phyloP scores from a whole-genome alignment of 2,329 filamentous ascomycete genomes.

The Zymoseptoria crescenta region DNA sequence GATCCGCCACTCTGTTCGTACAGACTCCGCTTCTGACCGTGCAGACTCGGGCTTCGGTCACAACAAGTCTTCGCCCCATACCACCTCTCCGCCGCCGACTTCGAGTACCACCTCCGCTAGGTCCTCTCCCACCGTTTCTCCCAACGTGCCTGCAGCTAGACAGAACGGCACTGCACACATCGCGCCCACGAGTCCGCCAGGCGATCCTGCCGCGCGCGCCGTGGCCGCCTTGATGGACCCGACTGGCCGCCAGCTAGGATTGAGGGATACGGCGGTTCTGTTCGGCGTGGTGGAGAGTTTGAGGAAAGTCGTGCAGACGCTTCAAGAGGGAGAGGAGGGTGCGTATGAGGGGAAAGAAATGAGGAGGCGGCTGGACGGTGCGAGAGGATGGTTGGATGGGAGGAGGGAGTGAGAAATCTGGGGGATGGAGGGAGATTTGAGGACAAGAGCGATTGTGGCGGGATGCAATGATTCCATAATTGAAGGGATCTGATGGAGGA shows the following conservation, averaged over 20 bases:
- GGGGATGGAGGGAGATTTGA: too few relatives aligned
- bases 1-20: neutral
- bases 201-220: constrained; percentile 28
- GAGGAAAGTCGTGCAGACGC: constrained; percentile 44
- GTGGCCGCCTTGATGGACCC: constrained; percentile 36
- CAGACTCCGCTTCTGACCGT: constrained; percentile 21
- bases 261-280: constrained; percentile 49
- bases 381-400: constrained; percentile 65
- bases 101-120: neutral
- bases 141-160: neutral
- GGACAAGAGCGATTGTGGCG: too few relatives aligned
- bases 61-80: constrained; percentile 17
- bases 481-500: too few relatives aligned
- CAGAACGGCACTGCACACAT: constrained; percentile 5
- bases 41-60: constrained; percentile 27
- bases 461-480: too few relatives aligned
- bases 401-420: neutral
- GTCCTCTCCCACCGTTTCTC: neutral
- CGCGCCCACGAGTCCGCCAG: constrained; percentile 10
- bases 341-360: constrained; percentile 54
- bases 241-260: constrained; percentile 35
- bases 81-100: constrained; percentile 20
- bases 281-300: constrained; percentile 46
- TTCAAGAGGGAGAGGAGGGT: constrained; percentile 43
- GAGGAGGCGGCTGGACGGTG: constrained; percentile 65